Evolutionary conservation across 345 rosid species (phyloP).

Genomic region (Cardamine chenopodiifolia): DNA sequence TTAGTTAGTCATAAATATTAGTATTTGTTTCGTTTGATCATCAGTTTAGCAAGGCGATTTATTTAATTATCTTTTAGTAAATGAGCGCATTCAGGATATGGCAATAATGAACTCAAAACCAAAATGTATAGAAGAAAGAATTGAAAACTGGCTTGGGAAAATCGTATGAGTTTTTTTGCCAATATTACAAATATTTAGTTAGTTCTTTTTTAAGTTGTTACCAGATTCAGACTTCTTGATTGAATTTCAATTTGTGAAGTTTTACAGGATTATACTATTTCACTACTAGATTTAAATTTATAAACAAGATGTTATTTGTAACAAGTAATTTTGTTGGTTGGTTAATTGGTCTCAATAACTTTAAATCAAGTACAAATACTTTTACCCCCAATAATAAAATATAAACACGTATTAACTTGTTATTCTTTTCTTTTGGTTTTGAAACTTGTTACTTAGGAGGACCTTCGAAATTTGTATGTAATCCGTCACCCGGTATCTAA

Average conservation of each 20-base stretch:
- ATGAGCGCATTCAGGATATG: neutral
- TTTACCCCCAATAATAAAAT: neutral
- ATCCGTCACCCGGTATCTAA: no score
- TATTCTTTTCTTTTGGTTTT: neutral
- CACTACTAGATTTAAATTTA: neutral
- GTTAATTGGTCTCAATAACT: no score
- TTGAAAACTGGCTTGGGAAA: neutral
- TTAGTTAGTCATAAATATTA: neutral
- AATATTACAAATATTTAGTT: neutral
- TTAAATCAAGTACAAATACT: no score
- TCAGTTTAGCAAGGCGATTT: neutral
- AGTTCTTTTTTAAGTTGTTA: neutral
- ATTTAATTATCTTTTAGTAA: neutral
- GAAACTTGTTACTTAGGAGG: neutral
- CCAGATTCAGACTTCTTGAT: neutral
- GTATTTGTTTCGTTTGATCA: slow-evolving; percentile 18
- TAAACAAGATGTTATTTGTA: no score
- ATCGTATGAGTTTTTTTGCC: neutral
- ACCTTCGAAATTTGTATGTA: neutral
- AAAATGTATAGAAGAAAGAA: slow-evolving; percentile 6
- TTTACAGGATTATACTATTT: neutral
- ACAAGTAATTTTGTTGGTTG: no score
- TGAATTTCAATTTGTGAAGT: neutral
- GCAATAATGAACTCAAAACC: neutral
- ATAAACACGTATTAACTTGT: neutral